Base-by-base conservation (phyloP, 208 protist genomes). In the Leishmania amazonensis region DNA sequence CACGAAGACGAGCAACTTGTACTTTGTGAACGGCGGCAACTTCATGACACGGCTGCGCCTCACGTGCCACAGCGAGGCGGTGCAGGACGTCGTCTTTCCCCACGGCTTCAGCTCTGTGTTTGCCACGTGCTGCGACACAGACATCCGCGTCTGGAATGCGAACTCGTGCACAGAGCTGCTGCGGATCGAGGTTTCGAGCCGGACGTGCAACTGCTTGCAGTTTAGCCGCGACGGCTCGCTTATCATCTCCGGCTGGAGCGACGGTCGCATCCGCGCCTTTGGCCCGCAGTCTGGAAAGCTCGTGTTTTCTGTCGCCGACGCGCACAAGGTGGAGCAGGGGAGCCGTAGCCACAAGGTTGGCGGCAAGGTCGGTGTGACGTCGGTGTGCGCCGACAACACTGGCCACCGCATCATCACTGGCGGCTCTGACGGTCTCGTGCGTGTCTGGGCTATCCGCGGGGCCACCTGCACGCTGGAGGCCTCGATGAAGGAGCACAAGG, bases 401-500 rank as follows among this genome's bases (percentile, higher is more conserved):
- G 89, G 91, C 15, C 51, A 87, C 40, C 87, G 85, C 77, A 86
- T 99, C 74, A 81, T 99, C 58, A 95, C 94, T 35, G 98, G 98
- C 76, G 98, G 98, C 42, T 92, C 92, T 11, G 97, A 99, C 82
- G 96, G 96, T 24, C 93, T 97, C 76, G 97, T 99, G 54, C 95
- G 98, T 3, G 90, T 99, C 54, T 99, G 98, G 98, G 38, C 81
- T 11, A 78, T 99, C 24, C 54, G 73, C 47, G 92, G 89, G 38
- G 71, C 80, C 17, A 91, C 89, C 28, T 98, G 98, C 85, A 85
- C 87, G n/a, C 89, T 99, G 73, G 89, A 97, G 76, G 92, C 95
- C 13, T 95, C 93, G 47, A 98, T 99, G 96, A 99, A 99, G 84
- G 98, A 99, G 90, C 98, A 99, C 91, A 99, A 98, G 90, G 91